Evolutionary conservation across 2,329 filamentous ascomycete species (phyloP), one percentile per base, ranked within the genome.

Genomic region (Setomelanomma holmii): DNA sequence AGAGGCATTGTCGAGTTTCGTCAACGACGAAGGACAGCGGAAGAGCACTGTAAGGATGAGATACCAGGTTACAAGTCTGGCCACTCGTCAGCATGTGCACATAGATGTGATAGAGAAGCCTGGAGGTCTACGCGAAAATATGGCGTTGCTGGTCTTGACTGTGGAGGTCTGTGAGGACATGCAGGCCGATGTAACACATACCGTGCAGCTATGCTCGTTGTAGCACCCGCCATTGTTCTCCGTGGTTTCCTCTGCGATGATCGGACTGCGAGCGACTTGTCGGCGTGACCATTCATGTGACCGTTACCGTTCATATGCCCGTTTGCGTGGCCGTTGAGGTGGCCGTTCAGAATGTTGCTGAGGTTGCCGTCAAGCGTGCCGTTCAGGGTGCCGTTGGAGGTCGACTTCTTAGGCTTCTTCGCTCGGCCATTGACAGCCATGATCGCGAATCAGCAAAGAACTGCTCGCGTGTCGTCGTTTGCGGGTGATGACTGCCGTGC

Each of bases 21-120:
- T 83, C 54, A 88, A 76, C 7, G 84, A 85, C 3, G 86, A 80
- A 11, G 93, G 93, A 74, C 93, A 99, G 55, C 88, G 86, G 73
- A 99, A 89, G 53, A 93, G 76, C 49, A 95, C 79, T 20, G 89
- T 95, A 55, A 92, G 75, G 59, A 98, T 86, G 30, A 87, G 83
- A 73, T 95, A 96, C 93, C 93, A 99, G 17, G 91, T 89, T 51
- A 88, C 75, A 39, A 97, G 75, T 67, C 93, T 71, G 48, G n/a
- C n/a, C 7, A 10, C 19, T 20, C 12, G 49, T 63, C 16, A 63
- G 55, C 23, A 33, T 17, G 24, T 30, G 6, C 24, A 6, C 12
- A 12, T 12, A 6, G 24, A n/a, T n/a, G n/a, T n/a, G n/a, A n/a
- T n/a, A n/a, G n/a, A n/a, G n/a, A n/a, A n/a, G 6, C 24, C 24